Base-by-base conservation (phyloP, 1,139 yeast genomes). In the Insectozyma bohioensis region DNA sequence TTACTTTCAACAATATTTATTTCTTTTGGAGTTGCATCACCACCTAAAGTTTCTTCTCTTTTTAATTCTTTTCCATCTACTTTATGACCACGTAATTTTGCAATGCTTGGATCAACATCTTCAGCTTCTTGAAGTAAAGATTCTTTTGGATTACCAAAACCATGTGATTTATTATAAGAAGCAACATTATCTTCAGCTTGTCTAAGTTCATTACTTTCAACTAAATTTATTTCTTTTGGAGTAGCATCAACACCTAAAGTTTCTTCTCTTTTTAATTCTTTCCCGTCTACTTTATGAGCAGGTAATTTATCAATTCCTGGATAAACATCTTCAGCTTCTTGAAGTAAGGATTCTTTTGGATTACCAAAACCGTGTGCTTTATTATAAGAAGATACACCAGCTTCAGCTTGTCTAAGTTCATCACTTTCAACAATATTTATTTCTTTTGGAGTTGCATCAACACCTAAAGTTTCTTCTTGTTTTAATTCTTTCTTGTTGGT, bases 301-400 rank as follows among this genome's bases (percentile, higher is more conserved):
- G 46, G 37, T 21, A 44, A 28, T 4, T 48, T 34, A 38, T 45
- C 47, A 33, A 56, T 46, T 6, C 31, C 46, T 3, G 61, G 58
- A 24, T 48, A 47, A 16, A 37, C 30, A n/a, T 46, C 53, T 33
- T 54, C 61, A 13, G 63, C 65, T 26, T 52, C 53, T 27, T 58
- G 61, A 28, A 60, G 46, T 41, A 61, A 49, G 9, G 61, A 51
- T 28, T 54, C 48, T 30, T 54, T 43, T 21, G 51, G 55, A 33
- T 51, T 43, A 29, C 43, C 45, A 35, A 46, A 39, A 4, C 63
- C 64, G 30, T 50, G 59, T 42, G 57, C 45, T 42, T 50, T 57
- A 49, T 61, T 61, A 46, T 57, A 47, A 4, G 49, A 49, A 17
- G 47, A 53, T 20, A 57, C 53, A 7, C 51, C 58, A 3, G 44